Percentiles rank a stretch among this genome's conserved stretches.
Evolutionary conservation across 306 rosid species (phyloP).

Genomic region (Herpetospermum pedunculosum): DNA sequence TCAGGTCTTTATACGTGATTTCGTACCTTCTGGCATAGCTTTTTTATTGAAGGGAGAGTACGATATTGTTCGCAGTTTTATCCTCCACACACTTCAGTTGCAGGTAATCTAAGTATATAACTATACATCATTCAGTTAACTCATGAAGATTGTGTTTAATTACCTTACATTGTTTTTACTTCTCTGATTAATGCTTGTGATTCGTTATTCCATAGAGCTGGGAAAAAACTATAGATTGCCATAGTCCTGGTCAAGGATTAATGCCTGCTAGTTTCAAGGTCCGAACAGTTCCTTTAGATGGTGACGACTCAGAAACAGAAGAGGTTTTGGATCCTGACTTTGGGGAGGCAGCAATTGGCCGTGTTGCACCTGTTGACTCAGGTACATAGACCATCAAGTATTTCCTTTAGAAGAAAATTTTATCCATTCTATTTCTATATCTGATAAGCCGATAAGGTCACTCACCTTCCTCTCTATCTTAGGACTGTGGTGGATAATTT

Average conservation of each 20-base stretch:
- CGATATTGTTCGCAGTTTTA: slow-evolving; percentile 78
- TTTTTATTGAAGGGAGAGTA: slow-evolving; percentile 79
- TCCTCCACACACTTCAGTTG: slow-evolving; percentile 78
- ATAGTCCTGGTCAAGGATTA: slow-evolving; percentile 89
- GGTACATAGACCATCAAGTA: slow-evolving; percentile 29
- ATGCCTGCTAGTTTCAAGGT: slow-evolving; percentile 95
- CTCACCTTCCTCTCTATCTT: slow-evolving; percentile 1
- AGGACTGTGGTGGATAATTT: slow-evolving; percentile 94
- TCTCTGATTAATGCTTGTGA: background rate
- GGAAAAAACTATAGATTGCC: slow-evolving; percentile 93
- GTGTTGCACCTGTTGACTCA: slow-evolving; percentile 90
- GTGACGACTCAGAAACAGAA: slow-evolving; percentile 71
- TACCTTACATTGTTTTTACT: background rate
- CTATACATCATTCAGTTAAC: background rate
- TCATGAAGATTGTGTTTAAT: background rate
- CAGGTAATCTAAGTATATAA: slow-evolving; percentile 37
- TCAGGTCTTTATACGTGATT: slow-evolving; percentile 84
- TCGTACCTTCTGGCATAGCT: slow-evolving; percentile 83
- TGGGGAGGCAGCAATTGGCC: slow-evolving; percentile 94
- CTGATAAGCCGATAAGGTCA: background rate
- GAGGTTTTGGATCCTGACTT: slow-evolving; percentile 90
- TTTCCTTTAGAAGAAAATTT: background rate
- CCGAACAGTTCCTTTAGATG: slow-evolving; percentile 68
- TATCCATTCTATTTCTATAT: background rate
- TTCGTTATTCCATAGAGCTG: slow-evolving; percentile 49